phyloP scores from a whole-genome alignment of 148 eudicot species.

The Rhododendron ferrugineum region DNA sequence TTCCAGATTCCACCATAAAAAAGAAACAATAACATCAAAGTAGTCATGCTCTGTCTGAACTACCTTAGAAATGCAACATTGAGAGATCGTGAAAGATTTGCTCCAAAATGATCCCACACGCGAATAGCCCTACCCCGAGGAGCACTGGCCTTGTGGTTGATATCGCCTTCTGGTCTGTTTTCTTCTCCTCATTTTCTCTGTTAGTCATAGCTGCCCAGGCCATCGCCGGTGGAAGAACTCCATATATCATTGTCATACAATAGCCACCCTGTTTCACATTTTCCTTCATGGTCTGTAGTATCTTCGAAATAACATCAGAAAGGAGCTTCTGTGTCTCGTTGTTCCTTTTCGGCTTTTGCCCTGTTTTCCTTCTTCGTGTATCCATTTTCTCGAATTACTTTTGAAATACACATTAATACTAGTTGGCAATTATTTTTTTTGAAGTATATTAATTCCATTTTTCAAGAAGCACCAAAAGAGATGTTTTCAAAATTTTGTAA shows the following conservation, averaged over 20 bases:
- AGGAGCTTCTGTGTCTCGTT: background rate
- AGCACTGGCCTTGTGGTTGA: conserved; percentile 36
- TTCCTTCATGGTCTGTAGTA: background rate
- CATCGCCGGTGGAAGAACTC: conserved; percentile 71
- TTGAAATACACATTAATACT: background rate
- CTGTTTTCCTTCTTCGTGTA: background rate
- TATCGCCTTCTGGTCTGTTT: conserved; percentile 14
- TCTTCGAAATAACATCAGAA: background rate
- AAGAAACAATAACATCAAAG: background rate
- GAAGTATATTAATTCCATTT: background rate
- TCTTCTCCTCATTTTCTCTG: conserved; percentile 2
- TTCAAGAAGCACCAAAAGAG: background rate
- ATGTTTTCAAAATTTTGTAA: background rate
- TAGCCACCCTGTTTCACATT: conserved; percentile 48
- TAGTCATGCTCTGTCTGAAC: background rate
- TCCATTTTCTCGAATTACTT: background rate
- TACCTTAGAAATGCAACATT: conserved; percentile 21
- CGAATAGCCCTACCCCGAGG: conserved; percentile 42
- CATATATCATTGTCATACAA: conserved; percentile 59
- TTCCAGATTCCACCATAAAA: too few species aligned
- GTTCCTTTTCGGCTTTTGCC: background rate
- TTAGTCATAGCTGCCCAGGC: conserved; percentile 43
- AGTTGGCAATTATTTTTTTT: background rate
- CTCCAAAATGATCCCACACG: conserved; percentile 40
- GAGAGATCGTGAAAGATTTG: conserved; percentile 50